phyloP scores from a whole-genome alignment of 495 filamentous ascomycete genomes.

The Lasiosphaeriaceae sp. region DNA sequence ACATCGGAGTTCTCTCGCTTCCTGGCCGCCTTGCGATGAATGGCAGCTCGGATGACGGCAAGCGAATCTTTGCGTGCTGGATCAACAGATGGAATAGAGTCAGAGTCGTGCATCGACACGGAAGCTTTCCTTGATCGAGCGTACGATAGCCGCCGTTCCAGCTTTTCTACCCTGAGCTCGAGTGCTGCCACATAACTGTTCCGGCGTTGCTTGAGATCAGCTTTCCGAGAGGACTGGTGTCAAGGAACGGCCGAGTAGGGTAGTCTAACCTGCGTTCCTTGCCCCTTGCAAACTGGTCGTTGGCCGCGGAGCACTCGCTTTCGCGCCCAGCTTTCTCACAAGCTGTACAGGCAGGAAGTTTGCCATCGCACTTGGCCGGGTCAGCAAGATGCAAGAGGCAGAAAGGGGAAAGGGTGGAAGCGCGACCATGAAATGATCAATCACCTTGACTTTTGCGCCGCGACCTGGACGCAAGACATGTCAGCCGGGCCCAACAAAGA shows the following conservation, averaged over 20 bases:
- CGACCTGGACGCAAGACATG: slow-evolving; percentile 45
- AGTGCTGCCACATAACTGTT: slow-evolving; percentile 83
- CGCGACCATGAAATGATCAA: slow-evolving; percentile 1
- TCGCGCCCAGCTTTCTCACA: slow-evolving; percentile 81
- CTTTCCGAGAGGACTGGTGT: not conserved
- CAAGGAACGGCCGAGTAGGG: not conserved
- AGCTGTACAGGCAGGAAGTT: slow-evolving; percentile 86
- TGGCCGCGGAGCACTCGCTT: slow-evolving; percentile 84
- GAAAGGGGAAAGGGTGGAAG: not conserved
- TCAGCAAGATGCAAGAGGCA: slow-evolving; percentile 6
- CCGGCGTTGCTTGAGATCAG: not conserved
- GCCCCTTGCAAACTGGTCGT: slow-evolving; percentile 88
- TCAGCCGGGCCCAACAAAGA: slow-evolving; percentile 15
- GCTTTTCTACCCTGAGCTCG: slow-evolving; percentile 79
- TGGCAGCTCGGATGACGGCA: slow-evolving; percentile 53
- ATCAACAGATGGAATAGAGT: slow-evolving; percentile 35
- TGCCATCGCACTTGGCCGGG: slow-evolving; percentile 72
- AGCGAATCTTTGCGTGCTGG: slow-evolving; percentile 54
- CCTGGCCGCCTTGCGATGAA: slow-evolving; percentile 56
- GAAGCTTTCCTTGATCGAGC: slow-evolving; percentile 56
- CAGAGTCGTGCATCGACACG: slow-evolving; percentile 44
- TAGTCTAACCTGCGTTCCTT: slow-evolving; percentile 73
- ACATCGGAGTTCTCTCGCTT: slow-evolving; percentile 69
- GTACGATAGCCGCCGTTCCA: slow-evolving; percentile 67
- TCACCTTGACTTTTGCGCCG: slow-evolving; percentile 78